Base-by-base conservation (phyloP, 805 yeast species). In the Wickerhamiella siamensis region DNA sequence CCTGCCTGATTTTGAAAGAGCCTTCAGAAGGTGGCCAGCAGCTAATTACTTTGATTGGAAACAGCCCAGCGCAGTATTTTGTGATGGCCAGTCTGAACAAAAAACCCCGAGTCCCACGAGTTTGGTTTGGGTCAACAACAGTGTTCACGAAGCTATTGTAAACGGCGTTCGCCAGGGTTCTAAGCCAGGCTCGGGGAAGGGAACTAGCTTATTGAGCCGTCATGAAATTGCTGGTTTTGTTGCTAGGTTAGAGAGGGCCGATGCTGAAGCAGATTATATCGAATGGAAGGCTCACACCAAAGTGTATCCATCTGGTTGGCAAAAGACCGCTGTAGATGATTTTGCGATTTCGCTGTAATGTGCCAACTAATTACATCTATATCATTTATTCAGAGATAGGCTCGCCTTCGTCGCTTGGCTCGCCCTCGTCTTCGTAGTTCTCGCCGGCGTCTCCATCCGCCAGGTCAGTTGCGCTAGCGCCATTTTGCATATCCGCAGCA, bases 1-100 rank as follows among this genome's bases (percentile, higher is more conserved):
- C 4, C 24, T 31, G 9, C 36, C 40, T 6, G 61, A 62, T 38
- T 53, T 53, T 22, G 47, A 41, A 4, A 47, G 67, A 5, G 63
- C 64, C 9, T 62, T 63, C 42, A 40, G 49, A 15, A 42, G 57
- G 5, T 47, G 47, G 47, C 29, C 38, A 4, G 46, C 49, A 4
- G 6, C n/a, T 17, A 33, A 46, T 15, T 39, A 42, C 27, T 51
- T 55, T 35, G 33, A 17, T 14, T 47, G 19, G 36, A 8, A 20
- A 8, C 9, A 17, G 9, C 47, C 50, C 3, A 4, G 6, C 4
- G 20, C 40, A 12, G 34, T 1, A 33, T 55, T 52, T 29, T 40
- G 19, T n/a, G 49, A 42, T 29, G 31, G 35, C 22, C 43, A 42
- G 10, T 43, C 16, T 10, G 38, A 15, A 8, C 44, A 46, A 14